phyloP scores from a whole-genome alignment of 2,329 filamentous ascomycete species.

The Sporothrix protearum region DNA sequence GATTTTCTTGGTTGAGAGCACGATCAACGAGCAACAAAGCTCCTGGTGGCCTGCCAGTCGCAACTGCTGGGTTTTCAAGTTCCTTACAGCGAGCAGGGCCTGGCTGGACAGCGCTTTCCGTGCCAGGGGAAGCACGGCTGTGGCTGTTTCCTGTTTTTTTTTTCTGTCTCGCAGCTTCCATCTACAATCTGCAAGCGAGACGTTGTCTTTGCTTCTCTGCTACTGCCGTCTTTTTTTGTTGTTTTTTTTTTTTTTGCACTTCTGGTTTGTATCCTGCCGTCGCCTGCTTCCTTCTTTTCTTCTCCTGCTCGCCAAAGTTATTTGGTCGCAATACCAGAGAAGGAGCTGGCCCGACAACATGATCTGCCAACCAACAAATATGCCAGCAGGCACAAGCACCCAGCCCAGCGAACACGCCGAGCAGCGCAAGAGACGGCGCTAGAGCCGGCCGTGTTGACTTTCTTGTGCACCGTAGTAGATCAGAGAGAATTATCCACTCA shows the following conservation, averaged over 20 bases:
- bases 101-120: background rate
- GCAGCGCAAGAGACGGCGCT: background rate
- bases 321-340: background rate
- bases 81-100: background rate
- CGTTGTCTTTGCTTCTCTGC: background rate
- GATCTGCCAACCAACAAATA: background rate
- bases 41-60: background rate
- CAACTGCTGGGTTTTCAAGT: background rate
- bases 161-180: background rate
- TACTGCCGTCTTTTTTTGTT: background rate
- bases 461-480: no score
- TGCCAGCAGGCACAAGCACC: background rate
- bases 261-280: background rate
- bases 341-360: background rate
- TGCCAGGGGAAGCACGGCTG: background rate
- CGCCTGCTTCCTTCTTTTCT: background rate
- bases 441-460: background rate
- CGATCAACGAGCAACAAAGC: background rate
- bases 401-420: background rate
- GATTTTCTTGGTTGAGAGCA: background rate
- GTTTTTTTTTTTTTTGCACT: background rate
- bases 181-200: background rate
- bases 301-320: background rate
- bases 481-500: background rate
- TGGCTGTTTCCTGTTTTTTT: conserved; percentile 1